Evolutionary conservation across 192 early-diverging fungal genomes (phyloP), one percentile per base, ranked within the genome.

Genomic region (Globomyces pollinis-pini): DNA sequence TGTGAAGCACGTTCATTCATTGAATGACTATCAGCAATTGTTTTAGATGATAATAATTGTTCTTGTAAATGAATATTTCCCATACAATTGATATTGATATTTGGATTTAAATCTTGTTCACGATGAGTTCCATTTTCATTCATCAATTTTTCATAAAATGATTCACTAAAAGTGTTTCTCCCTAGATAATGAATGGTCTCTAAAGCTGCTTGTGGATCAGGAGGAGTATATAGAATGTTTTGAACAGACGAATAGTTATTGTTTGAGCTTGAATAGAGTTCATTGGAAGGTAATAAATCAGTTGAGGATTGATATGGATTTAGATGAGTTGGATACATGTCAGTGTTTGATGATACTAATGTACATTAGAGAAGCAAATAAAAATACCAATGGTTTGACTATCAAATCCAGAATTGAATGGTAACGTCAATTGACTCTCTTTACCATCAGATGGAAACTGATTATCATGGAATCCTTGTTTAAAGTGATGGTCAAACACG

Each of bases 151-250:
- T 57, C 55, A 12, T 41, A 16, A 29, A 57, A 57, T 11, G 55
- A 57, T 2, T 16, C 15, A 21, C 55, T 57, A 23, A 57, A 57
- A 16, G 55, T 44, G n/a, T 34, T 29, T 12, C 16, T n/a, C 16
- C 55, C 55, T 16, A 57, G 55, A 21, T 31, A 31, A 34, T 57
- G 38, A 38, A 33, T 29, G 31, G 55, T 24, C 30, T 57, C 55
- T n/a, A 57, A 34, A 7, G 50, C 50, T 12, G 32, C 2, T 20
- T 30, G 16, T 2, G 50, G 21, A 26, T 51, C 35, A 36, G n/a
- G n/a, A n/a, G n/a, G n/a, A n/a, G n/a, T n/a, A n/a, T n/a, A n/a
- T n/a, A n/a, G n/a, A n/a, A n/a, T n/a, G n/a, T n/a, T n/a, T n/a
- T n/a, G n/a, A n/a, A n/a, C n/a, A n/a, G n/a, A n/a, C n/a, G n/a